Evolutionary conservation across 2,329 filamentous ascomycete genomes (phyloP).

Genomic region (Cordyceps cateniannulata): DNA sequence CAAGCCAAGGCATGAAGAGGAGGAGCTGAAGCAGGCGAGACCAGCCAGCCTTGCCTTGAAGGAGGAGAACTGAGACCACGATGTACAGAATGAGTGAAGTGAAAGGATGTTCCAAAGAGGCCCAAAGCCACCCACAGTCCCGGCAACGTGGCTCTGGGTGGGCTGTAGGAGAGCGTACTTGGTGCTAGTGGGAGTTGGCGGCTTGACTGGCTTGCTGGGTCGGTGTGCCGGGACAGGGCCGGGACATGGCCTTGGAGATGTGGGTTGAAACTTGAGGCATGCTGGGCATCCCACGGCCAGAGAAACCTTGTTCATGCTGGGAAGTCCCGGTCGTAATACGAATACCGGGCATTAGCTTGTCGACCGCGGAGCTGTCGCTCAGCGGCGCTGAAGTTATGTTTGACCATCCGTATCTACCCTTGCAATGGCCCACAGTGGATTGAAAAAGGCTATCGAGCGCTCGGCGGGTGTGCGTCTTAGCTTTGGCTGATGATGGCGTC

Average conservation of each 20-base stretch:
- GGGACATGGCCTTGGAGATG: not conserved
- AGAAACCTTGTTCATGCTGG: slow-evolving; percentile 3
- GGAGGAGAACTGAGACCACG: not conserved
- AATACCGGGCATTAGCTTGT: not conserved
- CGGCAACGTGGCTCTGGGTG: slow-evolving; percentile 11
- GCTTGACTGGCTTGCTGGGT: not conserved
- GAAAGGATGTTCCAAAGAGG: slow-evolving; percentile 8
- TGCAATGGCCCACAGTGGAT: slow-evolving; percentile 1
- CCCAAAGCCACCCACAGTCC: slow-evolving; percentile 1
- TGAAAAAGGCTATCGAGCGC: not conserved
- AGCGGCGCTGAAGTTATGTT: slow-evolving; percentile 1
- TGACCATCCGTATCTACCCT: not conserved
- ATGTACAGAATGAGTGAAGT: not conserved
- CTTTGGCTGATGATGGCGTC: slow-evolving; percentile 6
- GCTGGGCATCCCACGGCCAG: not conserved
- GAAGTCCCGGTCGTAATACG: not conserved
- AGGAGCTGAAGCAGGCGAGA: not conserved
- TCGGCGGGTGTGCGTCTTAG: not conserved
- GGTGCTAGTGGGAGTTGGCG: slow-evolving; percentile 1
- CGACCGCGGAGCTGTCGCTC: not conserved
- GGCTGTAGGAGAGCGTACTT: not conserved
- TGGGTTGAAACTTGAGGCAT: not conserved
- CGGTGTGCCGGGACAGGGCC: not conserved
- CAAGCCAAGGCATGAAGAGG: not conserved
- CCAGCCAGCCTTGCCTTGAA: not conserved